Percentiles rank a stretch among this genome's conserved stretches.
Conservation (phyloP, 2,329 filamentous ascomycete species). For the Trichoderma lentiforme region DNA sequence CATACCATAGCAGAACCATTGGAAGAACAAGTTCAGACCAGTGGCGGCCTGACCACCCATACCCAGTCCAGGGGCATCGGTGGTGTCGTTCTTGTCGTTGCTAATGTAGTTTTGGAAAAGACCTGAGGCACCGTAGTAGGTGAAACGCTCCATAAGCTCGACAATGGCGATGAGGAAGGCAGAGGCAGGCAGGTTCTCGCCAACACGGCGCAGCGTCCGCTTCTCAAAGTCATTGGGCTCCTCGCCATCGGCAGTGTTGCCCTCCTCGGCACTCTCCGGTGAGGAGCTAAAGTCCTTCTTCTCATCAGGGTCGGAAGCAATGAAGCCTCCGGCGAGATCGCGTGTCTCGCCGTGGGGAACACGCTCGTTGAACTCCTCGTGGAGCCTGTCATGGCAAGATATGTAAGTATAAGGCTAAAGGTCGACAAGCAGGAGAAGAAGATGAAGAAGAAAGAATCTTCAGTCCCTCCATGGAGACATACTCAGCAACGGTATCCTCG, state of each 20-base stretch:
- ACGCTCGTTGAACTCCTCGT: conserved; percentile 17
- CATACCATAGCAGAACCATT: conserved; percentile 45
- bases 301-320: conserved; percentile 11
- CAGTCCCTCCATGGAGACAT: not conserved
- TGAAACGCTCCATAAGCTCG: conserved; percentile 56
- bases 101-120: conserved; percentile 56
- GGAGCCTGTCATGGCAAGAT: not conserved
- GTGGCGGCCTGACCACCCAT: conserved; percentile 54
- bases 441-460: not conserved
- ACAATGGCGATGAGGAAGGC: conserved; percentile 56
- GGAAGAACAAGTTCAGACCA: conserved; percentile 54
- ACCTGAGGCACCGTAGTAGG: conserved; percentile 54
- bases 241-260: conserved; percentile 42
- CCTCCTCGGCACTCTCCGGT: conserved; percentile 27
- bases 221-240: conserved; percentile 53
- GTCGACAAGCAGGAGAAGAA: not conserved
- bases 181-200: conserved; percentile 52
- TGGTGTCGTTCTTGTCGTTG: conserved; percentile 32
- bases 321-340: conserved; percentile 16
- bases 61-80: conserved; percentile 50
- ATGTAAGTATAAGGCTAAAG: not conserved
- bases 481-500: conserved; percentile 18
- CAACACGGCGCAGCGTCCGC: conserved; percentile 48
- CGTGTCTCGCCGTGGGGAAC: not conserved
- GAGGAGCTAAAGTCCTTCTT: conserved; percentile 14